A percentile compares a stretch with the other conserved stretches of the same genome.
Evolutionary conservation across 805 yeast species (phyloP).

Genomic region (Yarrowia sp.): DNA sequence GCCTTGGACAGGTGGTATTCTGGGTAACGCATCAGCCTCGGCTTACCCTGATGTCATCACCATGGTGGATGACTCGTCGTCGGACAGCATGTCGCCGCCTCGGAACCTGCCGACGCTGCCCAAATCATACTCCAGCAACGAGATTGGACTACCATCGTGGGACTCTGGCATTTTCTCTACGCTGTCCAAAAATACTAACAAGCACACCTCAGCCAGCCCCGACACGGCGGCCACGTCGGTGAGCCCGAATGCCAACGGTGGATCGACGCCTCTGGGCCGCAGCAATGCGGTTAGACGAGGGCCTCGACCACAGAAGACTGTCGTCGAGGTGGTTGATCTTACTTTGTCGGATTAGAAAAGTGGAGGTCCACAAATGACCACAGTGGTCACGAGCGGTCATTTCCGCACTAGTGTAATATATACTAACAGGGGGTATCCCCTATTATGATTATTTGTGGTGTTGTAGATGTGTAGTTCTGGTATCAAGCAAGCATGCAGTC

Average conservation of each 20-base stretch:
- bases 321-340: constrained; percentile 10
- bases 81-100: background rate
- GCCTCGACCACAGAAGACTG: background rate
- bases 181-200: background rate
- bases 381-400: background rate
- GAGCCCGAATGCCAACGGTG: background rate
- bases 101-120: constrained; percentile 2
- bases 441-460: background rate
- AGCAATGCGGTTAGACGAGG: constrained; percentile 10
- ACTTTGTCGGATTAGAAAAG: background rate
- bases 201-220: constrained; percentile 6
- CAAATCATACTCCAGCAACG: background rate
- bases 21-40: background rate
- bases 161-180: constrained; percentile 16
- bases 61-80: constrained; percentile 4
- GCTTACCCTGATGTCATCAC: constrained; percentile 14
- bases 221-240: constrained; percentile 20
- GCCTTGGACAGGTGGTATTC: background rate
- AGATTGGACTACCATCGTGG: background rate
- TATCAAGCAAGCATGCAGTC: no score
- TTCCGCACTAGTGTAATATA: background rate
- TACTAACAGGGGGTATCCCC: constrained; percentile 18
- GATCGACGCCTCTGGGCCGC: background rate
- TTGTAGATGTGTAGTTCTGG: no score
- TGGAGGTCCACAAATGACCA: background rate